These are phyloP conservation scores for Candida sanyiensis DNA, from an alignment of 805 yeast species.

Conservation along the genomic window DNA sequence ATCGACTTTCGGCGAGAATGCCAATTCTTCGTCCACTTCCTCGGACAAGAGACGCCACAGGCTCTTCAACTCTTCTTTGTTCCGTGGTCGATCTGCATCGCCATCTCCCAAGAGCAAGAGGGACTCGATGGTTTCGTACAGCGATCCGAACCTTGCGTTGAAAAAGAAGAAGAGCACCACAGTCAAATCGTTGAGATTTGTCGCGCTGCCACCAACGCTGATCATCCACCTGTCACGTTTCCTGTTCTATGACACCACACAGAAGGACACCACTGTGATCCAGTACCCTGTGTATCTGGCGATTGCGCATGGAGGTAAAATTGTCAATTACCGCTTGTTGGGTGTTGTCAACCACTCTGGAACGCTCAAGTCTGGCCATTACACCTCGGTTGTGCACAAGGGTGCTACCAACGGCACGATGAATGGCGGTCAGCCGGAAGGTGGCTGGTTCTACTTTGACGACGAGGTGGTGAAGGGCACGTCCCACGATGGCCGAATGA, in stretches of 20 bases:
- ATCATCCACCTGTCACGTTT: constrained; percentile 86
- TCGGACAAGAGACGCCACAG: constrained; percentile 17
- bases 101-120: constrained; percentile 12
- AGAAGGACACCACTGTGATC: constrained; percentile 45
- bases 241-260: constrained; percentile 45
- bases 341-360: constrained; percentile 73
- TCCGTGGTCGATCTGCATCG: constrained; percentile 27
- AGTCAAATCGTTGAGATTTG: constrained; percentile 65
- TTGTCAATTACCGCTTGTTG: constrained; percentile 43
- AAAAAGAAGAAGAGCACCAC: constrained; percentile 34
- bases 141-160: constrained; percentile 19
- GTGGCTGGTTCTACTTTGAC: constrained; percentile 70
- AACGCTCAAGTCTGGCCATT: constrained; percentile 67
- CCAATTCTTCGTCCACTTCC: background rate
- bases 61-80: constrained; percentile 15
- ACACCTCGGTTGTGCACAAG: constrained; percentile 50
- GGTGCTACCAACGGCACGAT: constrained; percentile 34
- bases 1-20: constrained; percentile 7
- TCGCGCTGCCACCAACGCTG: constrained; percentile 72
- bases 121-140: constrained; percentile 3
- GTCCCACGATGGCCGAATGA: constrained; percentile 36
- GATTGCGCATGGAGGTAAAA: constrained; percentile 37
- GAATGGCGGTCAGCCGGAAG: constrained; percentile 32
- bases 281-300: constrained; percentile 51
- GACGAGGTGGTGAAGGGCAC: constrained; percentile 54